Evolutionary conservation across 1,139 yeast species (phyloP).

Genomic region (Pichia sp.): DNA sequence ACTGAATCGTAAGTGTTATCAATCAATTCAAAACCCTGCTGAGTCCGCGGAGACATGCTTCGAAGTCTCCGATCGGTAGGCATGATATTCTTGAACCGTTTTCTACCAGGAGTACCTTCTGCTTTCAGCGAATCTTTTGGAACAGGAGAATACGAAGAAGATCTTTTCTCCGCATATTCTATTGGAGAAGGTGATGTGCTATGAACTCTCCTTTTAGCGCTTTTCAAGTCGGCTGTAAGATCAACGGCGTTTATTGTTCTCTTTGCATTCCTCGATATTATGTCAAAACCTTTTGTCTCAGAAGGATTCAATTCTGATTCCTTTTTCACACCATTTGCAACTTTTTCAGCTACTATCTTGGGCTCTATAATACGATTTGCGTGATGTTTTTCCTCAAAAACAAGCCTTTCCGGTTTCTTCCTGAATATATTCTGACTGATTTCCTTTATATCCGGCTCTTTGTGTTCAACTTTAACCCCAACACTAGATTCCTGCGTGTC

Average conservation of each 20-base stretch:
- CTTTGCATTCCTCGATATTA: not conserved
- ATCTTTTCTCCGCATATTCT: not conserved
- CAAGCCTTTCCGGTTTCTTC: not conserved
- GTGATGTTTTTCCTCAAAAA: not conserved
- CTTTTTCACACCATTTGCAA: not conserved
- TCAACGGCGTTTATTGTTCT: not conserved
- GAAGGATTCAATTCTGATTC: not conserved
- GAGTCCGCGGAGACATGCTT: conserved; percentile 4
- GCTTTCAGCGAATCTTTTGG: not conserved
- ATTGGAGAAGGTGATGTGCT: not conserved
- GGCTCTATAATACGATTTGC: not conserved
- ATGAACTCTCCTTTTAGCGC: not conserved
- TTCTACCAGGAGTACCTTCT: not conserved
- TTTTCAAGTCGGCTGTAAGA: not conserved
- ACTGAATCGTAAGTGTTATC: not conserved
- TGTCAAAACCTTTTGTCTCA: not conserved
- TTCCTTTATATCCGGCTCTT: not conserved
- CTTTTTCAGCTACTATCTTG: not conserved
- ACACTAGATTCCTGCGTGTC: not conserved
- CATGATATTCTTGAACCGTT: not conserved
- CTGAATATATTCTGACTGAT: not conserved
- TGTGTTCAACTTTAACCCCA: not conserved
- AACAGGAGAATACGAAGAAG: not conserved
- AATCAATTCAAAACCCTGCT: not conserved
- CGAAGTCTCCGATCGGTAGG: not conserved